A percentile compares a stretch with the other conserved stretches of the same genome.
Evolutionary conservation across 352 stramenopile genomes (phyloP).

Genomic region (Pythium coloratum): DNA sequence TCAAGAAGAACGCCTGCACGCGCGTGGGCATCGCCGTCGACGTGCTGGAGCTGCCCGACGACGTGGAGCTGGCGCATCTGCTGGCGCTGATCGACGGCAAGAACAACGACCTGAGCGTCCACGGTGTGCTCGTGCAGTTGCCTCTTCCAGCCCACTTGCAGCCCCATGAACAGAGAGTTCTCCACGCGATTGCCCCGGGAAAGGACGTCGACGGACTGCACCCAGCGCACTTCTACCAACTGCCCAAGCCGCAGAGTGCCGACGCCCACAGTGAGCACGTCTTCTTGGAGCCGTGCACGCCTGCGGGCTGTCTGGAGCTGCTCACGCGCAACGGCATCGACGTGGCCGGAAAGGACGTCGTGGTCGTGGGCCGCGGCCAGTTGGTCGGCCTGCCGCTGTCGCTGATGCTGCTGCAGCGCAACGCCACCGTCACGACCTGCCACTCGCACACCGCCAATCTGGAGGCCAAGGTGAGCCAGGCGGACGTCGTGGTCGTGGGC

Average conservation of each 20-base stretch:
- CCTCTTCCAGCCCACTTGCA: conserved; percentile 60
- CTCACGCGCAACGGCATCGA: conserved; percentile 73
- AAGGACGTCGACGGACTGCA: conserved; percentile 99
- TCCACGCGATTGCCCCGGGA: conserved; percentile 86
- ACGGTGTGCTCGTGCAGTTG: conserved; percentile 97
- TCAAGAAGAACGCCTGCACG: conserved; percentile 98
- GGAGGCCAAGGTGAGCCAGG: conserved; percentile 58
- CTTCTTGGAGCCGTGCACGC: conserved; percentile 91
- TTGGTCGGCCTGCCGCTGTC: conserved; percentile 97
- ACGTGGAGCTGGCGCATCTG: conserved; percentile 49
- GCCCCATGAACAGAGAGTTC: conserved; percentile 85
- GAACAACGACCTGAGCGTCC: conserved; percentile 87
- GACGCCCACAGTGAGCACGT: conserved; percentile 46
- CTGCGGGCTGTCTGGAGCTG: conserved; percentile 78
- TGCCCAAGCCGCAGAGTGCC: conserved; percentile 39
- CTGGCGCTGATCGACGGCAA: conserved; percentile 67
- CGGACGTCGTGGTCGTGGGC: conserved; percentile 97
- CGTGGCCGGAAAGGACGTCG: conserved; percentile 94
- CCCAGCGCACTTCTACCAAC: conserved; percentile 94
- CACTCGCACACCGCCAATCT: conserved; percentile 92
- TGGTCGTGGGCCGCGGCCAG: conserved; percentile 96
- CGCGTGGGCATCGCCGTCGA: conserved; percentile 92
- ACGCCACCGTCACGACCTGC: conserved; percentile 97
- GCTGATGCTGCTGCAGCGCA: conserved; percentile 92
- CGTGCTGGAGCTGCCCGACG: conserved; percentile 59